Base-by-base conservation (phyloP, 148 eudicot genomes). In the Rheum nobile region DNA sequence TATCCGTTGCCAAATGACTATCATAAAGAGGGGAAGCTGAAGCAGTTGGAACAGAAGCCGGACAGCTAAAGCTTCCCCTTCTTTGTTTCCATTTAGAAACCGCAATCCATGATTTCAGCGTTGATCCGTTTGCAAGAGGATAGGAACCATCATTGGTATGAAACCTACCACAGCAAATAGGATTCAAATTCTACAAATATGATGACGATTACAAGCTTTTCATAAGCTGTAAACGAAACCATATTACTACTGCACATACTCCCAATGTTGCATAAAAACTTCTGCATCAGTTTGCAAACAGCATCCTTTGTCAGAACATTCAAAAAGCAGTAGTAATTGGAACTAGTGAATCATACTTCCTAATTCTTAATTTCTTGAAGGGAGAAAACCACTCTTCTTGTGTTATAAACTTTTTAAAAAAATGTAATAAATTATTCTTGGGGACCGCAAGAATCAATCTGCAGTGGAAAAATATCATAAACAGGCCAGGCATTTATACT, bases 1-100 rank as follows among this genome's bases (percentile, higher is more conserved):
- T 67, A 75, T 78, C 84, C 77, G 48, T 85, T 16, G 82, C 79
- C 48, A 78, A 80, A 71, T 83, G 80, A 77, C 80, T 78, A 82
- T 79, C n/a, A n/a, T n/a, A n/a, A n/a, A n/a, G n/a, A n/a, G n/a
- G n/a, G n/a, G n/a, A n/a, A n/a, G n/a, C n/a, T n/a, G n/a, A n/a
- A n/a, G n/a, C n/a, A n/a, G n/a, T 74, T 47, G 79, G 74, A 63
- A 79, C 38, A 72, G 85, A 67, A 82, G 77, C 75, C 71, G 57
- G 57, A 77, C 72, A 76, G 67, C 48, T 77, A 74, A 70, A 76
- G 75, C 73, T 79, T 73, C 73, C 57, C 24, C 75, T 79, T 71
- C 47, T 71, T 77, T 79, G 65, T 26, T 57, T 57, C 32, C 26
- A 24, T 57, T 57, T 73, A 67, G 54, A 52, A 65, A 71, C 39